Conservation (phyloP, 2,329 filamentous ascomycete species). For the Fusarium goolgardi region DNA sequence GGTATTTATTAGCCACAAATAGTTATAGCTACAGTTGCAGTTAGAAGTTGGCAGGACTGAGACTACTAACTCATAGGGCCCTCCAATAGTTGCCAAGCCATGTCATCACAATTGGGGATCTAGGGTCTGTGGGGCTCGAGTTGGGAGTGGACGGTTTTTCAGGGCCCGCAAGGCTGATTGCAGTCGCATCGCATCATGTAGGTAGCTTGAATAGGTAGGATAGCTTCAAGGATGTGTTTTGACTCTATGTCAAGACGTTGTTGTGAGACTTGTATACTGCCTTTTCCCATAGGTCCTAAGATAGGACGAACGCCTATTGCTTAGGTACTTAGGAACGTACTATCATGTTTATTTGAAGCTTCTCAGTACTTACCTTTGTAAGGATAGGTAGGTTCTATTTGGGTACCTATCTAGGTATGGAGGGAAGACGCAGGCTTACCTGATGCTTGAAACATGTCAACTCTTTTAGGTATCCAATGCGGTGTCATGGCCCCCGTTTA, state of each 20-base stretch:
- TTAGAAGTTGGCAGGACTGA: not conserved
- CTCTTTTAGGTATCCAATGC: conserved; percentile 23
- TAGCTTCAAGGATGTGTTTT: not conserved
- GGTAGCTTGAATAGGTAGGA: conserved; percentile 15
- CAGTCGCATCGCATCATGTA: conserved; percentile 26
- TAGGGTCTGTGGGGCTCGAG: conserved; percentile 13
- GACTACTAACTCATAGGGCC: not conserved
- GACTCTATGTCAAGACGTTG: not conserved
- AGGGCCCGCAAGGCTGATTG: conserved; percentile 24
- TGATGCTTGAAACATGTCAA: not conserved
- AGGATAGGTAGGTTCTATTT: too few species aligned
- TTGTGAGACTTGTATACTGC: not conserved
- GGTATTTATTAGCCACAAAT: conserved; percentile 8
- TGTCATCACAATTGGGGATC: conserved; percentile 15
- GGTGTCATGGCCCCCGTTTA: conserved; percentile 2
- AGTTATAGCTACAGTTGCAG: not conserved
- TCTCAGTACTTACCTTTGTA: not conserved
- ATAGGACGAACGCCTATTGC: not conserved
- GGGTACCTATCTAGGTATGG: too few species aligned
- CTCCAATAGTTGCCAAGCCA: conserved; percentile 27
- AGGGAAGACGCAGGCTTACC: not conserved
- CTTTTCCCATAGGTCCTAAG: not conserved
- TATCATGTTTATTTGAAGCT: not conserved
- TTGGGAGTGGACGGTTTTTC: not conserved
- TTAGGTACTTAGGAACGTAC: not conserved